Evolutionary conservation across 208 protist genomes (phyloP).

Genomic region (Leishmania tarentolae): DNA sequence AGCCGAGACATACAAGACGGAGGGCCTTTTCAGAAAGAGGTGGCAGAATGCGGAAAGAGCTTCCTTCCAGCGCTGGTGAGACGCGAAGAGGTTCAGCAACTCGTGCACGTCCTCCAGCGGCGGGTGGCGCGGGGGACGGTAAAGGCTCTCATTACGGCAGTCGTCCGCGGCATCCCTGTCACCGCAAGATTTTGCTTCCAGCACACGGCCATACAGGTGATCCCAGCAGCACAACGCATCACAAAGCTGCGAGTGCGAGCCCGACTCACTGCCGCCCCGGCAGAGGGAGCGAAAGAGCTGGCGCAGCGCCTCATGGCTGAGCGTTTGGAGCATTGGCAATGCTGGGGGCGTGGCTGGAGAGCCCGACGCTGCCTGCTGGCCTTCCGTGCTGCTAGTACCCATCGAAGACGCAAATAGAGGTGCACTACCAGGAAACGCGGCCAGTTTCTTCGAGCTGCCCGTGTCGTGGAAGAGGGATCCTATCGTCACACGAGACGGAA

Average conservation of each 20-base stretch:
- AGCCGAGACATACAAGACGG: slow-evolving; percentile 17
- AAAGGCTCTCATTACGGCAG: background rate
- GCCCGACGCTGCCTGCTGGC: background rate
- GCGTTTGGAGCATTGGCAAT: slow-evolving; percentile 11
- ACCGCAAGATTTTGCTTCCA: background rate
- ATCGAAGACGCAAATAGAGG: background rate
- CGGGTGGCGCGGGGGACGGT: background rate
- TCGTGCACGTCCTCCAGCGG: slow-evolving; percentile 51
- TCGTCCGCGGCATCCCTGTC: background rate
- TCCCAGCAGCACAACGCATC: slow-evolving; percentile 30
- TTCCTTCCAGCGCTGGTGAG: slow-evolving; percentile 33
- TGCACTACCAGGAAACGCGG: no score
- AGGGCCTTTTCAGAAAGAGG: slow-evolving; percentile 35
- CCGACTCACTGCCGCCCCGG: background rate
- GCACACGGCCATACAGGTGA: slow-evolving; percentile 28
- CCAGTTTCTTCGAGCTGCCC: background rate
- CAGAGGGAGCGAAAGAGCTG: slow-evolving; percentile 31
- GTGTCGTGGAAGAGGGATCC: slow-evolving; percentile 26
- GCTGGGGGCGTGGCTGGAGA: background rate
- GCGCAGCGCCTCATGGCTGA: slow-evolving; percentile 26
- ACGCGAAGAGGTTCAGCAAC: slow-evolving; percentile 60
- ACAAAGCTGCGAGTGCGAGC: background rate
- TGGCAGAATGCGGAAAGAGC: slow-evolving; percentile 45
- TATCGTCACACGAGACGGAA: background rate
- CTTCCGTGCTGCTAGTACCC: background rate